Percentiles rank a stretch among this genome's conserved stretches.
Evolutionary conservation across 2,329 filamentous ascomycete species (phyloP).

Genomic region (Cercospora sojina): DNA sequence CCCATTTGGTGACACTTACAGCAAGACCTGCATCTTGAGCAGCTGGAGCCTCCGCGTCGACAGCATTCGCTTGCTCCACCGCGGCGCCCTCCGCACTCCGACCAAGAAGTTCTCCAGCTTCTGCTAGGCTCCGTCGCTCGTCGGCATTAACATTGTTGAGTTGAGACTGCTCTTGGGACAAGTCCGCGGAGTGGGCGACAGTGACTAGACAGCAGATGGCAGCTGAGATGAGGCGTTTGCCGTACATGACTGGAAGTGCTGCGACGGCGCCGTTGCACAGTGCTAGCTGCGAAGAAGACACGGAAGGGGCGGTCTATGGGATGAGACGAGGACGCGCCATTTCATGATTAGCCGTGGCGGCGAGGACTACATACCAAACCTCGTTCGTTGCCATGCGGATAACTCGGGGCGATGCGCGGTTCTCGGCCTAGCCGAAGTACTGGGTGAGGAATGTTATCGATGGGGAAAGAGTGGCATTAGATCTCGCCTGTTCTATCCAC

Average conservation of each 20-base stretch:
- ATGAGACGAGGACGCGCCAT: background rate
- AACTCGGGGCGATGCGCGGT: background rate
- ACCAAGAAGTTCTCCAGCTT: background rate
- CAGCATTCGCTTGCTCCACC: background rate
- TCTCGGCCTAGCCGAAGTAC: background rate
- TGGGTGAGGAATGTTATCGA: background rate
- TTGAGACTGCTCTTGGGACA: background rate
- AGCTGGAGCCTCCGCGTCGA: background rate
- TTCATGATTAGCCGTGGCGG: background rate
- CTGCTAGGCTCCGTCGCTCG: background rate
- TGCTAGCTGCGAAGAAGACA: background rate
- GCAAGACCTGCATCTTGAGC: constrained; percentile 3
- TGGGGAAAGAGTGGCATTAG: background rate
- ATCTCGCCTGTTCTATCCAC: background rate
- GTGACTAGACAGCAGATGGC: background rate
- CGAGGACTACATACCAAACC: constrained; percentile 1
- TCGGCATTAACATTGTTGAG: background rate
- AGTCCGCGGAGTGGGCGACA: background rate
- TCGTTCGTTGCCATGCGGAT: constrained; percentile 1
- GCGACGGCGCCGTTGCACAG: background rate
- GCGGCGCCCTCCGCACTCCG: background rate
- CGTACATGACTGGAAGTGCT: background rate
- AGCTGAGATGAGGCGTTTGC: background rate
- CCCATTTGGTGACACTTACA: background rate
- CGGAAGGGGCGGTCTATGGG: background rate